phyloP scores from a whole-genome alignment of 179 eudicot species.

The Nepenthes alata region DNA sequence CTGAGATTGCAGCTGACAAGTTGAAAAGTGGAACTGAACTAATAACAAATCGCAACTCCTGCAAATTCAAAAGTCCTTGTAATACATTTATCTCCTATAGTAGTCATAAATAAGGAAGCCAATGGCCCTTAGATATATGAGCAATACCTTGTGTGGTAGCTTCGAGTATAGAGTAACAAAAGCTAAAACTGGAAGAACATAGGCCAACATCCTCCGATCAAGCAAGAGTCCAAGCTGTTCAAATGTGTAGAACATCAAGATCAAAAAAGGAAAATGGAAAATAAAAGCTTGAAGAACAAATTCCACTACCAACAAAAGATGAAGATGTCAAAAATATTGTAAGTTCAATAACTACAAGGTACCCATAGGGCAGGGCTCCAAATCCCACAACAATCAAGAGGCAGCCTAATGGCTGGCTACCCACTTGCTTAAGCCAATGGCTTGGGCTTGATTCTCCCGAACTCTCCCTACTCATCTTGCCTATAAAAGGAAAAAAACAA shows the following conservation, averaged over 20 bases:
- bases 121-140: conserved; percentile 1
- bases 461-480: no score
- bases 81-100: not conserved
- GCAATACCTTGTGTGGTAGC: conserved; percentile 89
- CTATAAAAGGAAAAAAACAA: no score
- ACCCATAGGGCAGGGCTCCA: no score
- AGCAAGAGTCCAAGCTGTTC: conserved; percentile 70
- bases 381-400: no score
- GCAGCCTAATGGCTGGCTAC: no score
- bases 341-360: no score
- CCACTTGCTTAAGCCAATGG: no score
- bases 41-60: conserved; percentile 93
- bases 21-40: conserved; percentile 77
- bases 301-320: no score
- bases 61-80: conserved; percentile 15
- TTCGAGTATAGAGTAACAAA: conserved; percentile 77
- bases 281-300: not conserved
- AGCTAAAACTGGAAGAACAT: conserved; percentile 57
- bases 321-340: no score
- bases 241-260: conserved; percentile 3
- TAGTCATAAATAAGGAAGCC: no score
- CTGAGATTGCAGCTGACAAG: conserved; percentile 84
- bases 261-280: conserved; percentile 1
- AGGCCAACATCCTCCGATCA: conserved; percentile 65
- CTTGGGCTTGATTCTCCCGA: no score